Conservation (phyloP, 257 asterid species). For the Penstemon barbatus region DNA sequence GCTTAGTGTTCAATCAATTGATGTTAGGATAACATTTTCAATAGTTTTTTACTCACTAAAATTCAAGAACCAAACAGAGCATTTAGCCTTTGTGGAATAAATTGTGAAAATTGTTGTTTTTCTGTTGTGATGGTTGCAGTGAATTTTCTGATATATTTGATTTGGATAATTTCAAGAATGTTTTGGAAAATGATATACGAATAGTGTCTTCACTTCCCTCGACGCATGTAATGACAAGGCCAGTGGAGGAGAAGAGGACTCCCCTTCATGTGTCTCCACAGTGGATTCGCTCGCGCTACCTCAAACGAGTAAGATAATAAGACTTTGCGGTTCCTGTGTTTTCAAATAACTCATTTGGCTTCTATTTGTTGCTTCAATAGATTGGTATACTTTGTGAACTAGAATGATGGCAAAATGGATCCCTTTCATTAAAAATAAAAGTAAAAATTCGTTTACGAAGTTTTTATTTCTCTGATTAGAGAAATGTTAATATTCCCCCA, state of each 20-base stretch:
- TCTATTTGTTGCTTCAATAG: neutral
- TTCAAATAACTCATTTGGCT: neutral
- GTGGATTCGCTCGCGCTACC: constrained; percentile 81
- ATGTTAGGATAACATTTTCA: too few relatives aligned
- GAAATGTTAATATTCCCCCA: neutral
- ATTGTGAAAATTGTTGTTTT: constrained; percentile 19
- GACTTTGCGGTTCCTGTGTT: neutral
- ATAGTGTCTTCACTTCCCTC: constrained; percentile 90
- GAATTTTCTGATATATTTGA: constrained; percentile 93
- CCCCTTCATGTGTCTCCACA: constrained; percentile 72
- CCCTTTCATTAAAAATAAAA: neutral
- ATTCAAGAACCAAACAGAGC: neutral
- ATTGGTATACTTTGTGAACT: neutral
- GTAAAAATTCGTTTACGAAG: neutral
- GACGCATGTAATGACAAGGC: constrained; percentile 83
- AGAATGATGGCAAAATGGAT: neutral
- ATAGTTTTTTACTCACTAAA: neutral
- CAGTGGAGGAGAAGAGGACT: constrained; percentile 75
- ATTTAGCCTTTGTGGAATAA: constrained; percentile 16
- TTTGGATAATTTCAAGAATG: constrained; percentile 80
- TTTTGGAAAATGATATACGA: constrained; percentile 69
- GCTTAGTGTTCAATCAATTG: too few relatives aligned
- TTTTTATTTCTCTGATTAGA: neutral
- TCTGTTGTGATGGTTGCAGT: constrained; percentile 50
- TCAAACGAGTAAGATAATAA: constrained; percentile 44